phyloP scores from a whole-genome alignment of 164 flowering plant species.

The Sedum album region DNA sequence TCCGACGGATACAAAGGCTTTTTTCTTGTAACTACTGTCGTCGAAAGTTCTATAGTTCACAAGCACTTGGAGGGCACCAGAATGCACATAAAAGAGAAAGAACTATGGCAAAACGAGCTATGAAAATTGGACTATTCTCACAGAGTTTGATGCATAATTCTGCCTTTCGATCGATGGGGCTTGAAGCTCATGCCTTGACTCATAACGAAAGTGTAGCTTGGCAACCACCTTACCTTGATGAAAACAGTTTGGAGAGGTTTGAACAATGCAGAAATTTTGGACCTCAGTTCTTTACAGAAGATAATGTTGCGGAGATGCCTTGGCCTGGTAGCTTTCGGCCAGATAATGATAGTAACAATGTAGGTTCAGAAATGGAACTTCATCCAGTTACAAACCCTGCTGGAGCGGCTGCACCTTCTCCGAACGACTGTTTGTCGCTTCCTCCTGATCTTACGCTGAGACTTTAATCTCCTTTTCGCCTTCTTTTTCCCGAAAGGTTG shows the following conservation, averaged over 20 bases:
- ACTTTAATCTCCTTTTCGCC: neutral
- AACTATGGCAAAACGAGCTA: slow-evolving; percentile 71
- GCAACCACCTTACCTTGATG: neutral
- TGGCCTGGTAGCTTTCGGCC: slow-evolving; percentile 4
- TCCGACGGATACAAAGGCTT: slow-evolving; percentile 33
- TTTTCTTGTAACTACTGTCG: slow-evolving; percentile 83
- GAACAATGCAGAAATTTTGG: neutral
- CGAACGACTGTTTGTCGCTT: neutral
- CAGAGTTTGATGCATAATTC: slow-evolving; percentile 57
- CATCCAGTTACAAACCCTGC: neutral
- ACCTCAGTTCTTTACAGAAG: neutral
- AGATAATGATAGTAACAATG: neutral
- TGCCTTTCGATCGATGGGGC: slow-evolving; percentile 40
- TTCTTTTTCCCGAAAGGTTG: neutral
- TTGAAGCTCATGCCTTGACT: slow-evolving; percentile 59
- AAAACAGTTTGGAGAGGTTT: neutral
- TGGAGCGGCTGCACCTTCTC: neutral
- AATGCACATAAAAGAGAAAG: slow-evolving; percentile 85
- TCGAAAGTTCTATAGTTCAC: slow-evolving; percentile 81
- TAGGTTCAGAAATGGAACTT: neutral
- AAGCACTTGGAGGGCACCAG: slow-evolving; percentile 86
- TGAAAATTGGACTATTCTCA: slow-evolving; percentile 64
- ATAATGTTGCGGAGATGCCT: neutral
- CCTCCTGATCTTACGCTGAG: neutral
- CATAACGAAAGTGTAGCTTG: slow-evolving; percentile 26